Evolutionary conservation across 148 eudicot species (phyloP), one percentile per base, ranked within the genome.

Genomic region (Persicaria tinctoria): DNA sequence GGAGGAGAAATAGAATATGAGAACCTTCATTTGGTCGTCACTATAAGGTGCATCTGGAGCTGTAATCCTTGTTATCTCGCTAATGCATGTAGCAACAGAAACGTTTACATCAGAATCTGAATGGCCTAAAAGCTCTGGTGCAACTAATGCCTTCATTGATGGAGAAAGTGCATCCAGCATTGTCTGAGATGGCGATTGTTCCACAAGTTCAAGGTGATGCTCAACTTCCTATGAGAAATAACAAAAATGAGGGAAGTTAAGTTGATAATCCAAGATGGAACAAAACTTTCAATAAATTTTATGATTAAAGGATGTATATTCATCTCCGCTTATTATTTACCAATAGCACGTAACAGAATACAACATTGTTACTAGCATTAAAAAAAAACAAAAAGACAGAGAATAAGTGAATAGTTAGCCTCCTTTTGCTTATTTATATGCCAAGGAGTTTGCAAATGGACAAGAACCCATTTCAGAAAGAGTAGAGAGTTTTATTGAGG

Each of bases 11-110:
- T 14, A 70, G 14, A 46, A 47, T 70, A 64, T 70, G 49, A 70
- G 73, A 70, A 92, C 99, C 97, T 90, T 96, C 99, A 96, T 92
- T 77, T 81, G 83, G 14, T 90, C 92, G 83, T 96, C 99, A 45
- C 78, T 87, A 73, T 92, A 96, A 23, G 99, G 99, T 12, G 97
- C 94, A 23, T 96, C 99, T 18, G 99, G 99, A 3, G 99, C 99
- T 20, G 99, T 96, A 46, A 96, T 96, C 84, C 99, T 88, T 41
- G 97, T 96, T 51, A 96, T 96, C 82, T 96, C 99, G 81, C 95
- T 96, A 72, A 96, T 92, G 83, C 99, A 96, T 51, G 97, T 82
- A 60, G 97, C 99, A 75, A 92, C 91, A 56, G 92, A 83, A 78
- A 91, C 99, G 78, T 84, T 88, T 73, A 96, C 95, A 79, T 90